Conservation (phyloP, 2,329 filamentous ascomycete genomes). For the Penicillium sp. region DNA sequence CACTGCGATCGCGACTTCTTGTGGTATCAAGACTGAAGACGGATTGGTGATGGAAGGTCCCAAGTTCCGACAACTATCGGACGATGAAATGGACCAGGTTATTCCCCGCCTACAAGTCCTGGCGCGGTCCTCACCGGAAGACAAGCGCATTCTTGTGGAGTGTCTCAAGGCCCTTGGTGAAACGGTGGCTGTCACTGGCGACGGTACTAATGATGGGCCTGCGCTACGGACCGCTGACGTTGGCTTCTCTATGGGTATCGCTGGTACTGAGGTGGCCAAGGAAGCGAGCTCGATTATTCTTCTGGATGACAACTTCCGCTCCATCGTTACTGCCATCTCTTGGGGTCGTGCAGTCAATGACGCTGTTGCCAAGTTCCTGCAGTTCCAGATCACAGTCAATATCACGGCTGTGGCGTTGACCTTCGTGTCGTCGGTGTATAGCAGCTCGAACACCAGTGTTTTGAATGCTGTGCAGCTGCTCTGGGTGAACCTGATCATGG, state of each 20-base stretch:
- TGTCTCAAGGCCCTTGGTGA: conserved; percentile 60
- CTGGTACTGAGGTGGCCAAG: conserved; percentile 64
- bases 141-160: conserved; percentile 61
- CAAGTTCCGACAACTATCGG: conserved; percentile 58
- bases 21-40: conserved; percentile 60
- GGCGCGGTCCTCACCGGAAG: conserved; percentile 62
- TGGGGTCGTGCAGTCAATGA: conserved; percentile 68
- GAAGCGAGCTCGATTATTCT: conserved; percentile 65
- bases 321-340: conserved; percentile 62
- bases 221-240: conserved; percentile 63
- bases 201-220: conserved; percentile 63
- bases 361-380: conserved; percentile 63
- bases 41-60: conserved; percentile 66
- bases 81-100: conserved; percentile 55
- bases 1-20: conserved; percentile 67
- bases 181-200: conserved; percentile 60
- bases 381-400: conserved; percentile 71
- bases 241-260: conserved; percentile 65
- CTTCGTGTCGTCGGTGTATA: conserved; percentile 80
- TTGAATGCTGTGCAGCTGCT: conserved; percentile 85
- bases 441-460: conserved; percentile 64
- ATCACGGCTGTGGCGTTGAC: conserved; percentile 83
- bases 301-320: conserved; percentile 61
- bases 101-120: conserved; percentile 60
- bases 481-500: conserved; percentile 98